A percentile compares a stretch with the other conserved stretches of the same genome.
phyloP scores from a whole-genome alignment of 1,284 basidiomycete genomes.

The Apiotrichum mycotoxinovorans region DNA sequence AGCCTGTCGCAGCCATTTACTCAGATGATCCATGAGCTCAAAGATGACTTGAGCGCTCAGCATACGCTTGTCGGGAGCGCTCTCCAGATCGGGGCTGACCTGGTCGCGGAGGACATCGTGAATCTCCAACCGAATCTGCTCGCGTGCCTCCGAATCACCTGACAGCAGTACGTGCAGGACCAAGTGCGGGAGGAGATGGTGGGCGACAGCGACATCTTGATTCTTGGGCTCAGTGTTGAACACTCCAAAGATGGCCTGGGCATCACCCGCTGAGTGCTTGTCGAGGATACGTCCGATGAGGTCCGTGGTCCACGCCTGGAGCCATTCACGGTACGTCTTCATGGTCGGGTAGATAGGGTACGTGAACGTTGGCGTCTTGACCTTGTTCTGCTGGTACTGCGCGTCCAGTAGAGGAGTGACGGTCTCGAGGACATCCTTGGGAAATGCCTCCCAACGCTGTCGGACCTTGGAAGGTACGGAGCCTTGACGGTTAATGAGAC shows the following conservation, averaged over 20 bases:
- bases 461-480: conserved; percentile 64
- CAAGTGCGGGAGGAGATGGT: conserved; percentile 85
- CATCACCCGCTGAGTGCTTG: conserved; percentile 23
- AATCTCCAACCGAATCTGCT: conserved; percentile 72
- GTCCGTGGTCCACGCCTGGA: conserved; percentile 82
- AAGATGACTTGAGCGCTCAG: conserved; percentile 93
- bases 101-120: conserved; percentile 82
- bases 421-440: conserved; percentile 81
- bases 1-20: conserved; percentile 71
- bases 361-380: conserved; percentile 31
- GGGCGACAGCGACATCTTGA: conserved; percentile 87
- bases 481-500: conserved; percentile 40
- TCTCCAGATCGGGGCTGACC: conserved; percentile 60
- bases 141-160: conserved; percentile 61
- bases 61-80: conserved; percentile 69
- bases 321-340: conserved; percentile 90
- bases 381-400: conserved; percentile 58
- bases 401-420: conserved; percentile 81
- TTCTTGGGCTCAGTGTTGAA: conserved; percentile 76
- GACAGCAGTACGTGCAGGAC: conserved; percentile 82
- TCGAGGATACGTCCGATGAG: conserved; percentile 64
- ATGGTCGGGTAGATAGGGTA: conserved; percentile 72
- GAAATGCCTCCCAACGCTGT: conserved; percentile 68
- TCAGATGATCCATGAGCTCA: conserved; percentile 89
- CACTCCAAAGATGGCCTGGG: conserved; percentile 66